Conservation (phyloP, 345 rosid genomes). For the Carallia pectinifolia region DNA sequence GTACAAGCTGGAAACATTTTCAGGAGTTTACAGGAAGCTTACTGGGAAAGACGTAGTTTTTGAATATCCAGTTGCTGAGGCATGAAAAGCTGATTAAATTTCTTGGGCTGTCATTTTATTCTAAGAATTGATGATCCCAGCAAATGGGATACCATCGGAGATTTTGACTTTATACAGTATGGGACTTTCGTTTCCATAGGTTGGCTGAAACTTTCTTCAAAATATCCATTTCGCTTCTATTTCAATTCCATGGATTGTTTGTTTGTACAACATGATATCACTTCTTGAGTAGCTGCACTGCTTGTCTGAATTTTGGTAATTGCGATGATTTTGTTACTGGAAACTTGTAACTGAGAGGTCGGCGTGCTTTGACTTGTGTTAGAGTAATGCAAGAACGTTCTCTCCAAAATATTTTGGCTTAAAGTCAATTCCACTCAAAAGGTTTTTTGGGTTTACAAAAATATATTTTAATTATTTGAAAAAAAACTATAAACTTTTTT, state of each 20-base stretch:
- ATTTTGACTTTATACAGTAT: conserved; percentile 8
- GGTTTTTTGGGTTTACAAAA: too few species aligned
- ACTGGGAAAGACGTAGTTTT: conserved; percentile 85
- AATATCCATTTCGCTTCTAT: background rate
- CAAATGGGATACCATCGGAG: conserved; percentile 9
- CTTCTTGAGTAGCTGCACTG: background rate
- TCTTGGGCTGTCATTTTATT: background rate
- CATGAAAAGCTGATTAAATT: conserved; percentile 30
- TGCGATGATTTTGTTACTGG: too few species aligned
- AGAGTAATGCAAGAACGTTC: too few species aligned
- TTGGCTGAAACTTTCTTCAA: background rate
- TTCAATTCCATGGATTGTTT: background rate
- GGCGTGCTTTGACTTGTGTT: too few species aligned
- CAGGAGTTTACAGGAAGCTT: conserved; percentile 82
- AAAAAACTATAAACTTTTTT: too few species aligned
- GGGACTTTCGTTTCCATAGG: background rate
- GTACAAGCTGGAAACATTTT: conserved; percentile 71
- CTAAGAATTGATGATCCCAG: conserved; percentile 3
- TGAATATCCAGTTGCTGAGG: conserved; percentile 64
- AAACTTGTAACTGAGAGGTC: too few species aligned
- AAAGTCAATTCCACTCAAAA: too few species aligned
- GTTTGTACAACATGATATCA: background rate
- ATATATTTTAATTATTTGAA: too few species aligned
- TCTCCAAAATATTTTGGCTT: too few species aligned
- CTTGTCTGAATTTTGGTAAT: background rate